Evolutionary conservation across 805 yeast species (phyloP).

Genomic region (Candida ponderosae): DNA sequence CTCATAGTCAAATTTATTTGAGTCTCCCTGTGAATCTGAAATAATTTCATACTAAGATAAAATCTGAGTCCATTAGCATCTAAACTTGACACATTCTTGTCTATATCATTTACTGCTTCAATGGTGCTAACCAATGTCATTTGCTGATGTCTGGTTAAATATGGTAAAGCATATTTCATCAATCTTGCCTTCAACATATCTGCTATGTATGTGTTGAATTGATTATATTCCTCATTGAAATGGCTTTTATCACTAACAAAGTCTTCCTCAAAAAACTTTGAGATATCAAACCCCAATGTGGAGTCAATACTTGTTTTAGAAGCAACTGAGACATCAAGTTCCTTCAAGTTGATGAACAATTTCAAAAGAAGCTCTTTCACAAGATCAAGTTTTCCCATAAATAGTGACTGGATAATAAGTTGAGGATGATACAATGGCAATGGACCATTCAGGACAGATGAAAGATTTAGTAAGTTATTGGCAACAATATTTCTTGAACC

Average conservation of each 20-base stretch:
- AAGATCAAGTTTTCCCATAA: constrained; percentile 46
- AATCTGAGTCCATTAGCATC: constrained; percentile 60
- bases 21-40: constrained; percentile 40
- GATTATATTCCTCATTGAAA: constrained; percentile 29
- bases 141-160: constrained; percentile 86
- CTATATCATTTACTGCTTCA: constrained; percentile 52
- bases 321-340: no score
- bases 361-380: constrained; percentile 50
- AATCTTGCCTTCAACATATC: constrained; percentile 49
- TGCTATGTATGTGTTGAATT: constrained; percentile 36
- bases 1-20: constrained; percentile 61
- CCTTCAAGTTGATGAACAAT: constrained; percentile 47
- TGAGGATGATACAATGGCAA: constrained; percentile 90
- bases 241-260: background rate
- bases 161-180: constrained; percentile 62
- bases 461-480: constrained; percentile 55
- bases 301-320: no score
- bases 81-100: constrained; percentile 26
- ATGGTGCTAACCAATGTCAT: constrained; percentile 67
- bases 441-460: constrained; percentile 79
- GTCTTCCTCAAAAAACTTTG: constrained; percentile 18
- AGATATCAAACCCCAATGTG: constrained; percentile 18
- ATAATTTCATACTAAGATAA: constrained; percentile 62
- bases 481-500: constrained; percentile 51
- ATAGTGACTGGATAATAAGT: constrained; percentile 65